Conservation (phyloP, 2,329 filamentous ascomycete genomes). For the Microcyclospora pomicola region DNA sequence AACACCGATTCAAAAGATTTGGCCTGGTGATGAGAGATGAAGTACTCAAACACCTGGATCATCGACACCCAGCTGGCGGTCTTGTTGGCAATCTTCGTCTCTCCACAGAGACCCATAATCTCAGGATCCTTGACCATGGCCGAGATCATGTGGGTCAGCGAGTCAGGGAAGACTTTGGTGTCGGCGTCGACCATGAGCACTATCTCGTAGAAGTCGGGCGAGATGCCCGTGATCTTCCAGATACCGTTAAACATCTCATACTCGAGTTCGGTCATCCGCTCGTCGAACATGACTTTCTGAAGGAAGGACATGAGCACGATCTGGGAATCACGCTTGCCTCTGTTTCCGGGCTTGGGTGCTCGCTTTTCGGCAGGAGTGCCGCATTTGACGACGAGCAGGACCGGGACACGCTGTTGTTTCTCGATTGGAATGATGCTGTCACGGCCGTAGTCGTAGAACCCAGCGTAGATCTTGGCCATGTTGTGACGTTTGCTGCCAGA, state of each 20-base stretch:
- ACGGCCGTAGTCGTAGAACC: slow-evolving; percentile 91
- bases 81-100: slow-evolving; percentile 99
- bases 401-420: slow-evolving; percentile 91
- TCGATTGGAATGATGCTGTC: slow-evolving; percentile 65
- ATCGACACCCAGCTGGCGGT: slow-evolving; percentile 86
- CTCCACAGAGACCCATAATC: slow-evolving; percentile 96
- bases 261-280: slow-evolving; percentile 97
- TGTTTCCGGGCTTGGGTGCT: slow-evolving; percentile 82
- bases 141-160: slow-evolving; percentile 94
- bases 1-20: slow-evolving; percentile 98
- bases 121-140: slow-evolving; percentile 99
- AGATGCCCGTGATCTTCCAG: slow-evolving; percentile 97
- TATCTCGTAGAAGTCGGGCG: slow-evolving; percentile 93
- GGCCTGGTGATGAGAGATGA: slow-evolving; percentile 92
- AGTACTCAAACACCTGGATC: slow-evolving; percentile 99
- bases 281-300: slow-evolving; percentile 99
- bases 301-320: slow-evolving; percentile 99
- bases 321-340: slow-evolving; percentile 97
- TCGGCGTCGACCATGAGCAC: slow-evolving; percentile 99
- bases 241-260: slow-evolving; percentile 99
- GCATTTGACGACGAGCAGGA: slow-evolving; percentile 93
- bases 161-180: slow-evolving; percentile 98
- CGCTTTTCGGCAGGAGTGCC: slow-evolving; percentile 76
- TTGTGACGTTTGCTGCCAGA: slow-evolving; percentile 96
- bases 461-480: slow-evolving; percentile 97